Base-by-base conservation (phyloP, 306 rosid genomes). In the Urtica urens region DNA sequence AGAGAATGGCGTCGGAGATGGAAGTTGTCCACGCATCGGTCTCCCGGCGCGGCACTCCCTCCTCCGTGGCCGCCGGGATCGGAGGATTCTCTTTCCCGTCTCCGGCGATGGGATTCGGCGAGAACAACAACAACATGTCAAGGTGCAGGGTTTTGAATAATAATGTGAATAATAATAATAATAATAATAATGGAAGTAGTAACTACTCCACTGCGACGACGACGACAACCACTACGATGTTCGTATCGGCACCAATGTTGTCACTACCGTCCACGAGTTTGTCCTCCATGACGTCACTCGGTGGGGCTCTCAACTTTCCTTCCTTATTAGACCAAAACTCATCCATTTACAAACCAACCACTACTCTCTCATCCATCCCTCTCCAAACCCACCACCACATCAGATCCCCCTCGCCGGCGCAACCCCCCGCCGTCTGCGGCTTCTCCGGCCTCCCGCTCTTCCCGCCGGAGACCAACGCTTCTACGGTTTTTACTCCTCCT, bases 1-100 rank as follows among this genome's bases (percentile, higher is more conserved):
- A 90, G 57, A 79, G 99, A 65, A 66, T 81, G 83, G 99, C 99
- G 1, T 85, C 92, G 0, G 99, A 90, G 60, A 75, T 85, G 73
- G 99, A 81, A 46, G 64, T 64, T 22, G 22, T 58, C 51, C 31
- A 22, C 30, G 21, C 71, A 53, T 44, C 55, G 19, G 38, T 46
- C 43, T 8, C 55, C 10, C 26, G 16, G 38, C 1, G 46, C 12
- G 81, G 63, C 64, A 78, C 66, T 59, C 79, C 48, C 87, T 93
- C 17, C 67, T 86, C 31, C 49, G 64, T n/a, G 27, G 25, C 48
- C 17, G 38, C 20, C 40, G 44, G 47, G 53, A 51, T 48, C 9
- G 29, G 58, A 34, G 27, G 53, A 16, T 24, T 37, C 46, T 44
- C 52, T 26, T 60, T 55, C 31, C 45, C 59, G 23, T n/a, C 27